Conservation (phyloP, 768 basidiomycete genomes). For the Mycena capillaripes region DNA sequence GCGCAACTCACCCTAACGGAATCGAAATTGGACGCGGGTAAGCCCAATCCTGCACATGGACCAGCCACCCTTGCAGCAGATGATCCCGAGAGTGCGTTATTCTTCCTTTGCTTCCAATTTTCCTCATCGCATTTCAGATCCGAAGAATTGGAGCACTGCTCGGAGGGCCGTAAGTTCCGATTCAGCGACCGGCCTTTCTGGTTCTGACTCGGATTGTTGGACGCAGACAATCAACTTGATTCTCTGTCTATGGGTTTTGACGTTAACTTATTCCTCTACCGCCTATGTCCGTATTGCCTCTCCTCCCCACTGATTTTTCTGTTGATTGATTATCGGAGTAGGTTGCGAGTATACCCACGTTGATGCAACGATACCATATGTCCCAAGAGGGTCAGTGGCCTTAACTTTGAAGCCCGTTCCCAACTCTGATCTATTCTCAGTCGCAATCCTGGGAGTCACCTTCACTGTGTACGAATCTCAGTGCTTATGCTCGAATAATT, state of each 20-base stretch:
- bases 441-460: constrained; percentile 26
- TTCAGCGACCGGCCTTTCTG: neutral
- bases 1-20: constrained; percentile 4
- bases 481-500: neutral
- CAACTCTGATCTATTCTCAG: neutral
- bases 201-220: neutral
- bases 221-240: constrained; percentile 23
- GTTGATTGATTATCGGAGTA: neutral
- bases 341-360: constrained; percentile 26
- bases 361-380: constrained; percentile 24
- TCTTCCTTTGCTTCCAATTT: too few relatives aligned
- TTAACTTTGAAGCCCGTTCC: neutral
- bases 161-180: neutral
- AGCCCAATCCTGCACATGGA: neutral
- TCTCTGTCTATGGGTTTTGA: constrained; percentile 30
- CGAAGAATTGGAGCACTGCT: constrained; percentile 24
- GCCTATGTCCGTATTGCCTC: constrained; percentile 20
- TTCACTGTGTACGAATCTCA: constrained; percentile 12
- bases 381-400: constrained; percentile 20
- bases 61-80: constrained; percentile 20
- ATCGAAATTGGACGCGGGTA: neutral
- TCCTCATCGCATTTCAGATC: constrained; percentile 11
- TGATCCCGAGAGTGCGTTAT: constrained; percentile 18
- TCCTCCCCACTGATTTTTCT: neutral
- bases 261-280: constrained; percentile 29